Evolutionary conservation across 2,329 filamentous ascomycete genomes (phyloP), one percentile per base, ranked within the genome.

Genomic region (Alternaria panax): DNA sequence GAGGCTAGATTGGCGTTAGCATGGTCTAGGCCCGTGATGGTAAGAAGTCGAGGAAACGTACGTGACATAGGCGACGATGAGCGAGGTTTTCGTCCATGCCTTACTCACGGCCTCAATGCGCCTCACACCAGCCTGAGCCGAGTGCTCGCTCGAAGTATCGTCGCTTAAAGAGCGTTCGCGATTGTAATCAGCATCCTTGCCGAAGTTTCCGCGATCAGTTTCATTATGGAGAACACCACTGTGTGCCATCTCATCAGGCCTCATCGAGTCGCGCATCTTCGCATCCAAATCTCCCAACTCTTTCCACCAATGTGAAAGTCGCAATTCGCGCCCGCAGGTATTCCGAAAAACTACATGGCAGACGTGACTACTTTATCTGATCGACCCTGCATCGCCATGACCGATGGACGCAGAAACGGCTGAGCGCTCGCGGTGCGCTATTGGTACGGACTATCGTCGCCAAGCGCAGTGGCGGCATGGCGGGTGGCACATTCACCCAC

Each of bases 21-120:
- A 22, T 41, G 18, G 22, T n/a, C 16, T 8, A 2, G 38, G 11
- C 25, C 0, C 11, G 18, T 22, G 1, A 28, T 6, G 2, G 32
- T n/a, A 27, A 14, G 18, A 18, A 48, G 41, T 12, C n/a, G 4
- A 25, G 20, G 12, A 7, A 59, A 53, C 66, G 6, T 63, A 77
- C 71, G 78, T 76, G 42, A 80, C 68, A 70, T 85, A 85, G 50
- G 83, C 82, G 38, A 81, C 65, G 59, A 81, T 78, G 34, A 85
- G 73, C 25, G 78, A 79, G 20, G 71, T 74, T 59, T 74, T 80
- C n/a, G 81, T 80, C 83, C 83, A 85, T 28, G 79, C 80, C 46
- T 79, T 75, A 27, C 81, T 80, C 51, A 84, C 80, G 25, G 80
- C 82, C 63, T 85, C 82, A 2, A 82, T 77, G 24, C 79, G 79